Evolutionary conservation across 2,329 filamentous ascomycete genomes (phyloP).

Genomic region (Colletotrichum viniferum): DNA sequence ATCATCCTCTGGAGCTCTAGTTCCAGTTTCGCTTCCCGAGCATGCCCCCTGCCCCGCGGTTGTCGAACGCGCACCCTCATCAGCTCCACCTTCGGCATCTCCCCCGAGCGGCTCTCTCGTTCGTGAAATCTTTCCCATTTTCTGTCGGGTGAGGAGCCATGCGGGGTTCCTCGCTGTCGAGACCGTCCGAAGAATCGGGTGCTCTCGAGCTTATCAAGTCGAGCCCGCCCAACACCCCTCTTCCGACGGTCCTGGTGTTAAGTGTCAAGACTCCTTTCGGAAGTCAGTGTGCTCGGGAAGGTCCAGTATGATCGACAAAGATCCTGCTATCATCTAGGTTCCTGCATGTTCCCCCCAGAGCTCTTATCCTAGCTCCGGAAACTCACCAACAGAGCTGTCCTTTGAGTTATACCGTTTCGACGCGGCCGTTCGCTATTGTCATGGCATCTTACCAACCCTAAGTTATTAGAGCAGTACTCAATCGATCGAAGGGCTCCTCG

Average conservation of each 20-base stretch:
- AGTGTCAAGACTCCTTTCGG: neutral
- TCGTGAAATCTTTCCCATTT: neutral
- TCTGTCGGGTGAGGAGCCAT: neutral
- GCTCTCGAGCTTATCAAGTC: neutral
- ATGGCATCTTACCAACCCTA: neutral
- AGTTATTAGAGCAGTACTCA: too few relatives aligned
- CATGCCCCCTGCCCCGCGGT: neutral
- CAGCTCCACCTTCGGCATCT: neutral
- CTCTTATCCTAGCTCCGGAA: rapidly evolving
- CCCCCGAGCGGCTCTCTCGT: neutral
- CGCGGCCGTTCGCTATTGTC: neutral
- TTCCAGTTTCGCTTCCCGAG: neutral
- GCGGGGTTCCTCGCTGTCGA: neutral
- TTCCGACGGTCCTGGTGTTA: neutral
- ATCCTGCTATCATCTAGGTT: neutral
- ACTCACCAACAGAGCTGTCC: neutral
- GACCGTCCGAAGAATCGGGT: neutral
- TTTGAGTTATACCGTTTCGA: rapidly evolving
- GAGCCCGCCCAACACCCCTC: neutral
- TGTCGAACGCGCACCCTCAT: neutral
- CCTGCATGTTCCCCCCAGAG: neutral
- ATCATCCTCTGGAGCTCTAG: neutral
- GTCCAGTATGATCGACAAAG: neutral
- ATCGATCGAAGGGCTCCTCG: neutral
- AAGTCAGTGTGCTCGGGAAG: neutral